Evolutionary conservation across 2,329 filamentous ascomycete genomes (phyloP), one percentile per base, ranked within the genome.

Genomic region (Fusarium sp.): DNA sequence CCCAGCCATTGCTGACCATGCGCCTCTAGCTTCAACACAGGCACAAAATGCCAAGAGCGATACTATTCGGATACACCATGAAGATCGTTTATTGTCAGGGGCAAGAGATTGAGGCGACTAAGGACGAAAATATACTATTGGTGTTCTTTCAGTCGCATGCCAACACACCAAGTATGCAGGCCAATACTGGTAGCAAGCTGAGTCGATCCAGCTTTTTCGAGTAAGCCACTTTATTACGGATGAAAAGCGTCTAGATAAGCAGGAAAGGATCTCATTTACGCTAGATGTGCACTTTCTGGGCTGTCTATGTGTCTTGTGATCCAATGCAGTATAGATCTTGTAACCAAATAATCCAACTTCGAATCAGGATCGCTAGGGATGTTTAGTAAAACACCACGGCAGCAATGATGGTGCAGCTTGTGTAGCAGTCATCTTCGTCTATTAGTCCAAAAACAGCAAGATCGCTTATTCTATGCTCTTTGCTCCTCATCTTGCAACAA

Each of bases 401-500:
- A 63, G 29, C 44, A 40, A n/a, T 2, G 10, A 34, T 25, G 24
- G 34, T 58, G 38, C 27, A 52, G 20, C 48, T 16, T 38, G 25
- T 13, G 25, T 20, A 22, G 40, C 40, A 24, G 27, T 32, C 29
- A 34, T 34, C 45, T 20, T 25, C 34, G 20, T 38, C 27, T 46
- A 47, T 51, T 47, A 9, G 45, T 9, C 16, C 56, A 44, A 53
- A 38, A 8, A 22, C 18, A 46, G 48, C 27, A n/a, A 5, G 22
- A 32, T 41, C 24, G 53, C 20, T 32, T 46, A 43, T 13, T 46
- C 53, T 76, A 71, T 51, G 56, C 58, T 65, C 70, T 71, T 44
- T 76, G 70, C 69, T 78, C 75, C 49, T 78, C 76, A 8, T 76
- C 77, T 6, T 56, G 55, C 22, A 81, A 63, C 64, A 81, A 57